Percentiles rank a stretch among this genome's conserved stretches.
phyloP scores from a whole-genome alignment of 805 yeast species.

The Wickerhamomyces xylosicus region DNA sequence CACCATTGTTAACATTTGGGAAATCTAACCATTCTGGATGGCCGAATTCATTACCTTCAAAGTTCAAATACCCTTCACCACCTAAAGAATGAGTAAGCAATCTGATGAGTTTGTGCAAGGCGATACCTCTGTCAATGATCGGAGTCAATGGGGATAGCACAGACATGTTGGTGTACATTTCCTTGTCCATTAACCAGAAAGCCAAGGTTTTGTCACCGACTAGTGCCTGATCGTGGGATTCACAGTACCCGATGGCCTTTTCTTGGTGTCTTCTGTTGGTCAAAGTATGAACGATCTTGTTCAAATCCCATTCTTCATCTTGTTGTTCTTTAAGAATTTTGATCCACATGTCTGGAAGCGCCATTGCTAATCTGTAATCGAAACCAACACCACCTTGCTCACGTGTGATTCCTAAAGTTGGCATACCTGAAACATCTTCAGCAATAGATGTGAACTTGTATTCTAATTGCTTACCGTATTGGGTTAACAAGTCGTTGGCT shows the following conservation, averaged over 20 bases:
- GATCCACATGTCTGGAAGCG: constrained; percentile 99
- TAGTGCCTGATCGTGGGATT: constrained; percentile 93
- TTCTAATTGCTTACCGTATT: constrained; percentile 32
- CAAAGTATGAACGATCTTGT: constrained; percentile 66
- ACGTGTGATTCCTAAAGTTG: constrained; percentile 78
- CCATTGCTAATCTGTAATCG: constrained; percentile 92
- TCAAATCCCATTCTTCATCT: constrained; percentile 92
- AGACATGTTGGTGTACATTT: constrained; percentile 96
- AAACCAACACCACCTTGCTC: constrained; percentile 82
- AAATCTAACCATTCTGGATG: constrained; percentile 99
- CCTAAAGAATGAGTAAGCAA: constrained; percentile 84
- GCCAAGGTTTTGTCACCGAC: constrained; percentile 97
- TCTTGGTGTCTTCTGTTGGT: constrained; percentile 85
- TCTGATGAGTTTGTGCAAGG: constrained; percentile 86
- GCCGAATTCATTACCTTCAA: constrained; percentile 97
- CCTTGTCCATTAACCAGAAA: constrained; percentile 97
- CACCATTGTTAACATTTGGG: constrained; percentile 82
- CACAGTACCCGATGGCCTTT: constrained; percentile 85
- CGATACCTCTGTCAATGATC: constrained; percentile 78
- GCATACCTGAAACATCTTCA: constrained; percentile 97
- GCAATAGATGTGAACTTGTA: constrained; percentile 69
- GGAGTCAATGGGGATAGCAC: constrained; percentile 61
- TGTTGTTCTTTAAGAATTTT: constrained; percentile 71
- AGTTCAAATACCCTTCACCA: constrained; percentile 92
- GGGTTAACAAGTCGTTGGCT: constrained; percentile 70